Base-by-base conservation (phyloP, 208 protist species). In the Trypanosoma rangeli region DNA sequence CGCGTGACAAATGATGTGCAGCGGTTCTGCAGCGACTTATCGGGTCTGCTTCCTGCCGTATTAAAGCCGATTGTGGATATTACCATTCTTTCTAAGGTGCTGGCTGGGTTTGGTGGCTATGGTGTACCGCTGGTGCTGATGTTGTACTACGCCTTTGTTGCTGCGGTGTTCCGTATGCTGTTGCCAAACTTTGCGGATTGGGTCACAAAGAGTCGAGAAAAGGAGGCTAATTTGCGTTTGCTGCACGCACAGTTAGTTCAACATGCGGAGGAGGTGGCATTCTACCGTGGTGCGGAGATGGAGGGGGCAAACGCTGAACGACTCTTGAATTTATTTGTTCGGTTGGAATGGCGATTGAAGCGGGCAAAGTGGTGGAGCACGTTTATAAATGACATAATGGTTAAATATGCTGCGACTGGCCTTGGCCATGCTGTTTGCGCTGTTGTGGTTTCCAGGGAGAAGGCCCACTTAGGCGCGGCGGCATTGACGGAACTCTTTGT, bases 211-310 rank as follows among this genome's bases (percentile, higher is more conserved):
- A 89, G 83, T 52, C 88, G 94, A 50, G 80, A 88, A 68, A 87
- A 89, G 52, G 91, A 97, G 68, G 90, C 76, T 12, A 87, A 96
- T 62, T 64, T 97, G 31, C 78, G 91, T 18, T 80, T 84, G 42
- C 82, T 83, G 39, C 92, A 97, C 63, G 86, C 82, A 52, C 86
- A 94, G 63, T 68, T 97, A 13, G 73, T 91, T 37, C 78, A 80
- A 39, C 92, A 97, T 68, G 90, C 92, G 0, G 91, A 97, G 78
- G 88, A 95, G 78, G 84, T 97, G 48, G 90, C 94, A 13, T 97
- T 97, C 64, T 97, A 96, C 60, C 82, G 87, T 42, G 94, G 94
- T 39, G 92, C 89, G 52, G 80, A 86, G 26, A 58, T 89, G n/a
- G 94, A 97, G 74, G 65, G 82, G 3, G 73, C 84, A 66, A 87